Conservation (phyloP, 1,284 basidiomycete genomes). For the Melampsora larici-populina region DNA sequence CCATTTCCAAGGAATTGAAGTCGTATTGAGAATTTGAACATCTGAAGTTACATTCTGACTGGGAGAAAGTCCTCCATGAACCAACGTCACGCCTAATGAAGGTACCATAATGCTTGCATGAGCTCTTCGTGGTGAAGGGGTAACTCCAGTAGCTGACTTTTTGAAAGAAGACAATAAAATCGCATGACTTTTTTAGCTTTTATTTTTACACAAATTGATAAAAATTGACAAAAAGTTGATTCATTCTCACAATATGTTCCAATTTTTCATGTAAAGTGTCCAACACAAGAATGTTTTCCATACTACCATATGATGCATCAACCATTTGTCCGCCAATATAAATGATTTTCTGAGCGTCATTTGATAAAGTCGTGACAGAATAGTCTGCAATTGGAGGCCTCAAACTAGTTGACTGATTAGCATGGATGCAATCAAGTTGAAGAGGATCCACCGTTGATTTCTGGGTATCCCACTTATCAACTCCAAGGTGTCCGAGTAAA, state of each 20-base stretch:
- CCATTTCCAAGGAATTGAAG: constrained; percentile 9
- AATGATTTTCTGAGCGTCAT: neutral
- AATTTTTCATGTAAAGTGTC: constrained; percentile 1
- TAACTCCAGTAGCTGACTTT: neutral
- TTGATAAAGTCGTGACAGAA: neutral
- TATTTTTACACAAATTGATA: neutral
- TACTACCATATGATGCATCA: neutral
- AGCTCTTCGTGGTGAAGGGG: neutral
- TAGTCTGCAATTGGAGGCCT: constrained; percentile 3
- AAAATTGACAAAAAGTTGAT: neutral
- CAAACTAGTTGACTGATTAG: neutral
- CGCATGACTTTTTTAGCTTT: neutral
- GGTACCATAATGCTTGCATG: neutral
- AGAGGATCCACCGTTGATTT: neutral
- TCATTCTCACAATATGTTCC: neutral
- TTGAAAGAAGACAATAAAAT: neutral
- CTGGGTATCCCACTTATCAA: neutral
- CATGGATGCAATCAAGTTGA: neutral
- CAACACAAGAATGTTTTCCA: neutral
- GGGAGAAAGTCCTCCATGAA: neutral
- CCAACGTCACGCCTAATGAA: neutral
- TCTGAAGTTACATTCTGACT: neutral
- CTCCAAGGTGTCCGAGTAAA: neutral
- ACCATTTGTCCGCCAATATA: neutral
- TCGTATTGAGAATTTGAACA: neutral